Evolutionary conservation across 805 yeast genomes (phyloP).

Genomic region (Diddensiella caesifluorescens): DNA sequence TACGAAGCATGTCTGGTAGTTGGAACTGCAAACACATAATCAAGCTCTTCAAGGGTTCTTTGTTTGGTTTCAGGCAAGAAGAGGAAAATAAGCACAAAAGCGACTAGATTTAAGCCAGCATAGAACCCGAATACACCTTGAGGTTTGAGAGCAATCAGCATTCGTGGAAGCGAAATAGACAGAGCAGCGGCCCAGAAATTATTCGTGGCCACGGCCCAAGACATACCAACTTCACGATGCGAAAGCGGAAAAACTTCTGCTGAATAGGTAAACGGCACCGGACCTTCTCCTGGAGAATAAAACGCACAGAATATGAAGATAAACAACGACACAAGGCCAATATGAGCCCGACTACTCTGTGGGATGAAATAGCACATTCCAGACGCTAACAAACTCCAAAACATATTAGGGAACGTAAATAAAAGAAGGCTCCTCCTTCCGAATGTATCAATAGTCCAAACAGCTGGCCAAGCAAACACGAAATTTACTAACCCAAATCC

Average conservation of each 20-base stretch:
- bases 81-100: slow-evolving; percentile 54
- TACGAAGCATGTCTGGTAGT: slow-evolving; percentile 47
- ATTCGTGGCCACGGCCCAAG: slow-evolving; percentile 59
- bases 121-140: slow-evolving; percentile 86
- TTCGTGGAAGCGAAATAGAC: slow-evolving; percentile 72
- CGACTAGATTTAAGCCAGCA: slow-evolving; percentile 77
- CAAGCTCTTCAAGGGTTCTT: slow-evolving; percentile 69
- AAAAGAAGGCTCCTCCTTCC: slow-evolving; percentile 61
- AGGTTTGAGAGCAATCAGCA: slow-evolving; percentile 59
- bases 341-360: slow-evolving; percentile 39
- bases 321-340: slow-evolving; percentile 65
- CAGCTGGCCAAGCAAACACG: slow-evolving; percentile 74
- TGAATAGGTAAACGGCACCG: slow-evolving; percentile 74
- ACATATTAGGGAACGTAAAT: slow-evolving; percentile 54
- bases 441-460: slow-evolving; percentile 65
- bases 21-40: slow-evolving; percentile 57
- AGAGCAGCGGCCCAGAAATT: slow-evolving; percentile 44
- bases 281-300: slow-evolving; percentile 82
- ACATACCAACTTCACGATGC: slow-evolving; percentile 73
- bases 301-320: slow-evolving; percentile 66
- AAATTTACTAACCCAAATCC: slow-evolving; percentile 80
- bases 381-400: slow-evolving; percentile 43
- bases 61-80: slow-evolving; percentile 63
- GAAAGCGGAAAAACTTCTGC: slow-evolving; percentile 79
- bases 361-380: slow-evolving; percentile 65